These are phyloP conservation scores for Daucus carota DNA, from an alignment of 129 eudicot genomes.

Conservation along the genomic window DNA sequence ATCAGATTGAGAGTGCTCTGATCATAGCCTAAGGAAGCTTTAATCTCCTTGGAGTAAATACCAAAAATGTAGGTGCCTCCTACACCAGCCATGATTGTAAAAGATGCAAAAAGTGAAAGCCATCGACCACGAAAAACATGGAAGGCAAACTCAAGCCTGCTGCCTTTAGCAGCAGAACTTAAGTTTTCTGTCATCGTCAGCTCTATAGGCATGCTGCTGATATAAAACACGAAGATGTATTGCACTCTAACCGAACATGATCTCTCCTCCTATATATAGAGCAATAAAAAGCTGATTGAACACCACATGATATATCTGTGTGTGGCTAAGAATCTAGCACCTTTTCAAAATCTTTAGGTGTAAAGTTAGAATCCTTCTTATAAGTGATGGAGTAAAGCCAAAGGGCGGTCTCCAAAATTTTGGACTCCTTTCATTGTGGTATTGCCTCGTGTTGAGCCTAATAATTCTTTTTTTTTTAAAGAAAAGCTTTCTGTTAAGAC, in stretches of 20 bases:
- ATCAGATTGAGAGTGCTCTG: constrained; percentile 81
- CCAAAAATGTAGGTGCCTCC: constrained; percentile 88
- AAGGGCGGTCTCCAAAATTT: background rate
- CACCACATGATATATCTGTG: background rate
- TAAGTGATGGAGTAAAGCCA: background rate
- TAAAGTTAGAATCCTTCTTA: background rate
- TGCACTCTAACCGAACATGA: background rate
- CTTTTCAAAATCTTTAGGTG: background rate
- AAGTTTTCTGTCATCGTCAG: background rate
- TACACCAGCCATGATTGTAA: constrained; percentile 70
- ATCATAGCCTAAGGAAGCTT: constrained; percentile 58
- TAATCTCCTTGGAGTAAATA: constrained; percentile 69
- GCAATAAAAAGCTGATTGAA: background rate
- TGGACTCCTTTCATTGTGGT: background rate
- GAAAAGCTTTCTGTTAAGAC: background rate
- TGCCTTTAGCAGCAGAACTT: constrained; percentile 11
- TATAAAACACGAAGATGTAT: background rate
- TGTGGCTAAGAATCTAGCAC: background rate
- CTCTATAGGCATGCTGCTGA: constrained; percentile 2
- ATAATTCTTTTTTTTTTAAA: background rate
- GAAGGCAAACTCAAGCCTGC: constrained; percentile 5
- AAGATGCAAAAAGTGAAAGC: constrained; percentile 74
- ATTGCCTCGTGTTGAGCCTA: background rate
- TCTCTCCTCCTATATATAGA: background rate
- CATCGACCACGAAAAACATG: constrained; percentile 63